These are phyloP conservation scores for Monascus purpureus DNA, from an alignment of 495 filamentous ascomycete genomes.

Conservation along the genomic window DNA sequence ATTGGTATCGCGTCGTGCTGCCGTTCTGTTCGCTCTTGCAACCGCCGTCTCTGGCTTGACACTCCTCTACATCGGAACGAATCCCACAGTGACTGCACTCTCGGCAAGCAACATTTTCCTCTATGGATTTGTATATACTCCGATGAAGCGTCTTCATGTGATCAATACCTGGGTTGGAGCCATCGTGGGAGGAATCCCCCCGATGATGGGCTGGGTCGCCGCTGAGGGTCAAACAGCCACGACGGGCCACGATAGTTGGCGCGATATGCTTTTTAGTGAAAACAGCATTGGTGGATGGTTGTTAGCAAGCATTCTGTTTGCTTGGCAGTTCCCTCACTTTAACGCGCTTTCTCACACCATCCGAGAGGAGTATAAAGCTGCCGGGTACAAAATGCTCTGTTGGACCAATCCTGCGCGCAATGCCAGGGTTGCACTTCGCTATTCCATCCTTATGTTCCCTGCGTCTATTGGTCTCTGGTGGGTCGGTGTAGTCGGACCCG, in stretches of 20 bases:
- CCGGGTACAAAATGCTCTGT: slow-evolving; percentile 80
- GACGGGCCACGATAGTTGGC: slow-evolving; percentile 54
- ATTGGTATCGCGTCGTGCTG: slow-evolving; percentile 60
- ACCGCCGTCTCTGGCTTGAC: slow-evolving; percentile 52
- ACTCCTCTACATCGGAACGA: slow-evolving; percentile 75
- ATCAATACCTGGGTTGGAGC: slow-evolving; percentile 95
- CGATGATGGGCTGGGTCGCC: slow-evolving; percentile 95
- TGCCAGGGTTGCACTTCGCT: slow-evolving; percentile 72
- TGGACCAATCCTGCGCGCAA: slow-evolving; percentile 82
- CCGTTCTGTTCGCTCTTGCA: slow-evolving; percentile 61
- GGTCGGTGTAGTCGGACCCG: slow-evolving; percentile 71
- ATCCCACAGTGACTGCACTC: slow-evolving; percentile 80
- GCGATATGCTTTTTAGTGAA: slow-evolving; percentile 62
- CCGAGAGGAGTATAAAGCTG: slow-evolving; percentile 73
- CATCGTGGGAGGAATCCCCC: slow-evolving; percentile 83
- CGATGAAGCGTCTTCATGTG: slow-evolving; percentile 73
- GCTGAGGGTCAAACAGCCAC: slow-evolving; percentile 76
- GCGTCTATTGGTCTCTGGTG: slow-evolving; percentile 74
- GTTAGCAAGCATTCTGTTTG: slow-evolving; percentile 68
- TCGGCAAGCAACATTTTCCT: slow-evolving; percentile 74
- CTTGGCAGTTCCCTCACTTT: slow-evolving; percentile 98
- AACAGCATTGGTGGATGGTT: slow-evolving; percentile 77
- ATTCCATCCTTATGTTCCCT: slow-evolving; percentile 77
- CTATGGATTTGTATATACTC: slow-evolving; percentile 87
- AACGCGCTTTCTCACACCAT: slow-evolving; percentile 82